phyloP scores from a whole-genome alignment of 345 rosid species.

The Cardamine occulta region DNA sequence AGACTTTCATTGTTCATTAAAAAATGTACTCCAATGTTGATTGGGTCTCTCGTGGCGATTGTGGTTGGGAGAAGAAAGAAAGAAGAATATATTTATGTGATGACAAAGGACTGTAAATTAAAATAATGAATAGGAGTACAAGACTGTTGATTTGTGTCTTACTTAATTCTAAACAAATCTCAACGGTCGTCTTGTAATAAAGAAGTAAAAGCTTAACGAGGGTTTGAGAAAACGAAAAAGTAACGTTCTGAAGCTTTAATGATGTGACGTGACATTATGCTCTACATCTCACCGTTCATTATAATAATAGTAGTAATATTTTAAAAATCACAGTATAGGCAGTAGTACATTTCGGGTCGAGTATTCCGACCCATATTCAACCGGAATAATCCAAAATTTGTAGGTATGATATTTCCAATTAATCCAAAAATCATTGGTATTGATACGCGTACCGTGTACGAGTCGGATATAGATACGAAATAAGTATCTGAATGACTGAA shows the following conservation, averaged over 20 bases:
- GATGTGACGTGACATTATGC: conserved; percentile 41
- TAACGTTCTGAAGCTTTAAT: conserved; percentile 36
- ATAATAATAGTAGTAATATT: not conserved
- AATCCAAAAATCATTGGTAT: not conserved
- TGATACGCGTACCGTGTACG: not conserved
- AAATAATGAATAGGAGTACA: not conserved
- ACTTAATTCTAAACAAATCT: conserved; percentile 38
- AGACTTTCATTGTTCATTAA: not conserved
- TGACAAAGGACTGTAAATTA: not conserved
- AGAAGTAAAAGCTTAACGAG: conserved; percentile 28
- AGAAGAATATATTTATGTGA: not conserved
- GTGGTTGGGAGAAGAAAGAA: not conserved
- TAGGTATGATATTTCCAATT: not conserved
- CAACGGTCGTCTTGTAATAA: conserved; percentile 47
- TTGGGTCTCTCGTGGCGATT: not conserved
- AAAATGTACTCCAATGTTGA: not conserved
- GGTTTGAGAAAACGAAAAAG: conserved; percentile 29
- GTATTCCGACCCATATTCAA: conserved; percentile 4
- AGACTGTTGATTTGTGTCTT: conserved; percentile 19
- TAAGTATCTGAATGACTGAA: not conserved
- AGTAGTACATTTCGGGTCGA: conserved; percentile 3
- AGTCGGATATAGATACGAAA: not conserved
- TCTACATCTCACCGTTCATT: conserved; percentile 16
- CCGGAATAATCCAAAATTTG: not conserved
- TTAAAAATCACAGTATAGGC: not conserved